Conservation (phyloP, 495 filamentous ascomycete species). For the Melanomma pulvis-pyrius region DNA sequence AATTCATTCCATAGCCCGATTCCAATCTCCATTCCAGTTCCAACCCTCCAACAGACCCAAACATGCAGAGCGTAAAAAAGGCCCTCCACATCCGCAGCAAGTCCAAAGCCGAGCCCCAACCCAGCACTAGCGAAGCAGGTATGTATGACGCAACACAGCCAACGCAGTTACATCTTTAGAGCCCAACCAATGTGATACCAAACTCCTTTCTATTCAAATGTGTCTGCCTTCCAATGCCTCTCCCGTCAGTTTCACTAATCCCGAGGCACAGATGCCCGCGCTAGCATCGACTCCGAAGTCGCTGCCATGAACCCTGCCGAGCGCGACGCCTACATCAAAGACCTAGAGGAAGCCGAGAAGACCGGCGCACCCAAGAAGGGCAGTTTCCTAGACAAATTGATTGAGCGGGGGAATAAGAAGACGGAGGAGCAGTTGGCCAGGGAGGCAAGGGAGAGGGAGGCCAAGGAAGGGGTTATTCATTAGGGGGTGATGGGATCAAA, state of each 20-base stretch:
- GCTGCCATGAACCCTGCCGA: conserved; percentile 29
- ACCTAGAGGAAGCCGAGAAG: conserved; percentile 33
- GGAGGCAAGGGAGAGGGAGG: conserved; percentile 8
- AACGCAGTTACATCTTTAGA: background rate
- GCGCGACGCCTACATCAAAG: conserved; percentile 26
- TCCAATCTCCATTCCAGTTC: no score
- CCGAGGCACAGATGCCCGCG: background rate
- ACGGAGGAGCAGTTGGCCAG: conserved; percentile 28
- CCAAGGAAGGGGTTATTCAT: background rate
- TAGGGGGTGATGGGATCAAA: no score
- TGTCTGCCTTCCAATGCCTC: background rate
- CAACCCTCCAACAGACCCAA: background rate
- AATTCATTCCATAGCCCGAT: no score
- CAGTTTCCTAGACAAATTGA: conserved; percentile 24
- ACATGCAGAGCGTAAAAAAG: conserved; percentile 27
- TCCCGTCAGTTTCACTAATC: background rate
- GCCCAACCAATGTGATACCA: background rate
- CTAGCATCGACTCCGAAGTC: conserved; percentile 25
- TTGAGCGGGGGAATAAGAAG: conserved; percentile 29
- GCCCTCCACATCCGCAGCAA: conserved; percentile 29
- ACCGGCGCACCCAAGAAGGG: conserved; percentile 28
- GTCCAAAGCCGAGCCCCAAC: conserved; percentile 12
- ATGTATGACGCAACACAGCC: conserved; percentile 25
- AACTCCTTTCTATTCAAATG: background rate
- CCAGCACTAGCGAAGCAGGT: background rate